These are phyloP conservation scores for Colletotrichum tanaceti DNA, from an alignment of 2,329 filamentous ascomycete genomes.

Conservation along the genomic window DNA sequence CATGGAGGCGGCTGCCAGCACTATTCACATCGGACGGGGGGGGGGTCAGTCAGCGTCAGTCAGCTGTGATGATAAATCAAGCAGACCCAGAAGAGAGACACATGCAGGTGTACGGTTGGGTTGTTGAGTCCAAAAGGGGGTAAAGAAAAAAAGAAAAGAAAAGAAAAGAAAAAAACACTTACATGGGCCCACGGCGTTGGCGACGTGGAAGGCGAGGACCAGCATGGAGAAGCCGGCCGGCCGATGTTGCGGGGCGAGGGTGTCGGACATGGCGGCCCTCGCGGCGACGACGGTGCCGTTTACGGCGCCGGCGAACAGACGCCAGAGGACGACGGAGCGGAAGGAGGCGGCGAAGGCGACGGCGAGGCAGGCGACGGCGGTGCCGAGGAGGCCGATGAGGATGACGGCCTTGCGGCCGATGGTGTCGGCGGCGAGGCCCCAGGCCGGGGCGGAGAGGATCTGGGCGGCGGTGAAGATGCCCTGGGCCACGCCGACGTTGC, in stretches of 20 bases:
- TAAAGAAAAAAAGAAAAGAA: no score
- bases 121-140: no score
- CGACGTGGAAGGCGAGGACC: conserved; percentile 12
- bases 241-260: neutral
- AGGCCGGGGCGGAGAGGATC: conserved; percentile 4
- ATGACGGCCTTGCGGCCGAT: conserved; percentile 8
- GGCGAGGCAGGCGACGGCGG: neutral
- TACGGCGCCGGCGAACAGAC: neutral
- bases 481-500: conserved; percentile 12
- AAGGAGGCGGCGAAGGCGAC: conserved; percentile 11
- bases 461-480: conserved; percentile 18
- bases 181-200: conserved; percentile 9
- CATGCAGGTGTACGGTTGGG: neutral
- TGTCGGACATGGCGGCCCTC: conserved; percentile 11
- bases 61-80: neutral
- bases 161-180: neutral
- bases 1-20: neutral
- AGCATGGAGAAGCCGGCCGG: conserved; percentile 12
- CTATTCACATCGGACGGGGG: neutral
- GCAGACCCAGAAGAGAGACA: no score
- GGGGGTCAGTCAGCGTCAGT: no score
- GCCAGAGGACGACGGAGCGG: neutral
- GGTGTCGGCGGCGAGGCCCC: conserved; percentile 1
- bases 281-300: conserved; percentile 21
- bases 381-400: conserved; percentile 4